Base-by-base conservation (phyloP, 345 rosid species). In the Lagerstroemia speciosa region DNA sequence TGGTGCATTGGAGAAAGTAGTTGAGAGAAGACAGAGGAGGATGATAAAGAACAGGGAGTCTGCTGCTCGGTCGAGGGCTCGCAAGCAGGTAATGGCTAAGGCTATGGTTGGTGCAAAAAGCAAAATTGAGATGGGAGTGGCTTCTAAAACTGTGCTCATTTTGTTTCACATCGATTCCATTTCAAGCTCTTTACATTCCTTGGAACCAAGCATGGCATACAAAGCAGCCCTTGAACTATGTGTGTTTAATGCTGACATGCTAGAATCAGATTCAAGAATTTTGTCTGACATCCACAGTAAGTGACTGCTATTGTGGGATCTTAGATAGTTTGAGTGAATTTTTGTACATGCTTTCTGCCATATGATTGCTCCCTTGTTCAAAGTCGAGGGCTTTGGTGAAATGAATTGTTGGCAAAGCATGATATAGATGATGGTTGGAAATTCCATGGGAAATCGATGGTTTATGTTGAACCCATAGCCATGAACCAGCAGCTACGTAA, bases 21-120 rank as follows among this genome's bases (percentile, higher is more conserved):
- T 86, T 61, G 96, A 92, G 79, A 87, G 99, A 78, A 88, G 98
- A 86, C 99, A 94, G 69, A 84, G 87, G 76, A 88, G 99, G 81
- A 94, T 94, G 99, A 91, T 94, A 66, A 94, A 94, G 78, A 94
- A 94, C 72, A 82, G 99, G 65, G 98, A 94, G 74, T 94, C 99
- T 17, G 99, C 99, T 78, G 96, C 98, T 40, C 88, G 96, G 76
- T 94, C 98, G 64, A 78, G 99, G 72, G 96, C 96, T 80, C 96
- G 99, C 64, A 94, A 94, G 83, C 99, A 94, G 99, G 99, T 92
- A 67, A 27, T 4, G 33, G 15, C 32, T 27, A 8, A 58, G 2
- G 34, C 63, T 58, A 58, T 27, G 3, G 12, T 58, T 58, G 29
- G 60, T 53, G 55, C 17, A 24, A 24, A 1, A 53, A 6, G 24